Base-by-base conservation (phyloP, 768 basidiomycete species). In the Aureoboletus auriporus region DNA sequence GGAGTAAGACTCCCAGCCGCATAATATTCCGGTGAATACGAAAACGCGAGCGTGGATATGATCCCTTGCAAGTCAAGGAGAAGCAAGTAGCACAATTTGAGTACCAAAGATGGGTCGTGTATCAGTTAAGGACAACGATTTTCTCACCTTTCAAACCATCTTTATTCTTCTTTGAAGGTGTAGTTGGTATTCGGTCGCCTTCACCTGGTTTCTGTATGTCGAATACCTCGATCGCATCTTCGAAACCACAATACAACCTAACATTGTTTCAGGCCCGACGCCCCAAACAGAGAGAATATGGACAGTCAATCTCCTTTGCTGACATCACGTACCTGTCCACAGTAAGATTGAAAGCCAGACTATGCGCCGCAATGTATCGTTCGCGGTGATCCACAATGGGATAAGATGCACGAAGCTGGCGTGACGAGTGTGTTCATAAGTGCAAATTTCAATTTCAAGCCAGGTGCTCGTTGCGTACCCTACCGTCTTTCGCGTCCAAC, bases 351-450 rank as follows among this genome's bases (percentile, higher is more conserved):
- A 96, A 97, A 0, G 85, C 75, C 50, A 97, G 72, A 55, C 82
- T 81, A 46, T 92, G 86, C 0, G 95, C 93, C 0, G 91, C 93
- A 35, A 96, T 74, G 46, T 90, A 82, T 29, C 93, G 79, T 68
- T 97, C 95, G n/a, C 87, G 75, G 58, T 98, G 94, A 64, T 97
- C 93, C 9, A 97, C 78, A 34, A 97, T 95, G 35, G 75, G 75
- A 65, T 98, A 97, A 1, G 91, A 93, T 0, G 93, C 95, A 14
- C 94, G 81, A 16, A 91, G 77, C 94, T 96, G 31, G n/a, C 4
- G 28, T 23, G 20, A 23, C 13, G 26, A 34, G 39, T 17, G 31
- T 26, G 13, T 5, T 31, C n/a, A 3, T 23, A 11, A 13, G 17
- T 3, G 20, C 14, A 9, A 23, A 23, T 4, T 2, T 23, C 20